Percentiles rank a stretch among this genome's conserved stretches.
Conservation (phyloP, 331 rosid species). For the Malus hybrid region DNA sequence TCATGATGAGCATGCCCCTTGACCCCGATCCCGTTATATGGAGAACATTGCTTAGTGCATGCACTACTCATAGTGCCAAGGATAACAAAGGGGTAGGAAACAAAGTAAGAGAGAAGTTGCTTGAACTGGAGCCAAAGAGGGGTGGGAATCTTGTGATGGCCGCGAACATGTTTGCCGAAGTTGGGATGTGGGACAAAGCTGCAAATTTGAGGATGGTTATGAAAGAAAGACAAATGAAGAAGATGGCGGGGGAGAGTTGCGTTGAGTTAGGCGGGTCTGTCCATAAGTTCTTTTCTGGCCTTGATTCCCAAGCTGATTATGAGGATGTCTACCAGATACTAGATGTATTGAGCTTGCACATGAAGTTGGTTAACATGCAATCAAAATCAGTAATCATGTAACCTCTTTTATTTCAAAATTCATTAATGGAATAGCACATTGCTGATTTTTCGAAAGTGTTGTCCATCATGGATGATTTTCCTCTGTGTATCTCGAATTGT, state of each 20-base stretch:
- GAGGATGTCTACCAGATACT: slow-evolving; percentile 37
- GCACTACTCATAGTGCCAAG: slow-evolving; percentile 37
- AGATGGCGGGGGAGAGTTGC: slow-evolving; percentile 79
- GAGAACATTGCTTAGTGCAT: slow-evolving; percentile 81
- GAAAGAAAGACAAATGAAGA: slow-evolving; percentile 61
- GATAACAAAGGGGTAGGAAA: slow-evolving; percentile 45
- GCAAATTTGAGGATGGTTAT: slow-evolving; percentile 56
- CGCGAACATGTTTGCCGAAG: slow-evolving; percentile 76
- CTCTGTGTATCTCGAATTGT: neutral
- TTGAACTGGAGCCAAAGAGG: slow-evolving; percentile 69
- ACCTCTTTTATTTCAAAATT: slow-evolving; percentile 1
- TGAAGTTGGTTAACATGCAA: slow-evolving; percentile 39
- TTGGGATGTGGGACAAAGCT: slow-evolving; percentile 84
- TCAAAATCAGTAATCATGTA: slow-evolving; percentile 1
- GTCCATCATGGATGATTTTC: neutral
- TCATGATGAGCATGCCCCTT: slow-evolving; percentile 51
- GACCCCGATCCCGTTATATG: slow-evolving; percentile 63
- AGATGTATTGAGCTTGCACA: slow-evolving; percentile 56
- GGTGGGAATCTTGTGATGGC: slow-evolving; percentile 72
- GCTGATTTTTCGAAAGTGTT: neutral
- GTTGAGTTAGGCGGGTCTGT: slow-evolving; percentile 60
- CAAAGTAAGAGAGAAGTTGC: slow-evolving; percentile 54
- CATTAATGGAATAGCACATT: neutral
- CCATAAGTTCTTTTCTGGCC: slow-evolving; percentile 58
- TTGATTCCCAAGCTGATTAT: slow-evolving; percentile 32